Base-by-base conservation (phyloP, 2,329 filamentous ascomycete genomes). In the Fusarium sp. region DNA sequence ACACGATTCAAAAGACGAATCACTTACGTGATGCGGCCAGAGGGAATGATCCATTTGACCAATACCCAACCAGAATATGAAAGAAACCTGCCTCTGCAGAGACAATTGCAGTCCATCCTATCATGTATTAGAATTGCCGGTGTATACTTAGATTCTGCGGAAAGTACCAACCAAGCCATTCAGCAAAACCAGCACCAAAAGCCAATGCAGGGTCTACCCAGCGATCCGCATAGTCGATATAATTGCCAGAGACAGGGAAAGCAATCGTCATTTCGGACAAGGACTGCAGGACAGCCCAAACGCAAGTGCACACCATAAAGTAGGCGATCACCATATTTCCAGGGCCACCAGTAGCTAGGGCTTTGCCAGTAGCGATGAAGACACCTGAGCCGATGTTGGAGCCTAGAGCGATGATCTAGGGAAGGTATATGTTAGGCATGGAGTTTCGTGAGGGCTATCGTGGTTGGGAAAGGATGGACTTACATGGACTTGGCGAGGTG, bases 121-220 rank as follows among this genome's bases (percentile, higher is more conserved):
- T 40, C 5, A 13, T 20, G 3, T 8, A 30, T 70, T 13, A 68
- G 60, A 53, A 37, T 8, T n/a, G 9, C 13, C 7, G 11, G 10
- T 4, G 4, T 8, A 16, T 9, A 20, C 45, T 25, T 20, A 25
- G 18, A 7, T 12, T 16, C 8, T 40, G 10, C 2, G 11, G 18
- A 27, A 14, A 11, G 25, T 43, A 63, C 66, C 14, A 21, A 68
- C 69, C 68, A 32, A 72, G 65, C 68, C 62, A 72, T 30, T 72
- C 66, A 23, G 68, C 68, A n/a, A 72, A 71, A 16, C 70, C 70
- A 13, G 70, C 70, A 6, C 68, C 58, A 27, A 72, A 72, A 2
- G 68, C 68, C 32, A 69, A 30, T 6, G 68, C 57, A 7, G 68
- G 68, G 18, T 68, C 66, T 14, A 72, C 63, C 63, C 65, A 70